A percentile compares a stretch with the other conserved stretches of the same genome.
Evolutionary conservation across 805 yeast genomes (phyloP).

Genomic region (Wickerhamiella alocasiicola): DNA sequence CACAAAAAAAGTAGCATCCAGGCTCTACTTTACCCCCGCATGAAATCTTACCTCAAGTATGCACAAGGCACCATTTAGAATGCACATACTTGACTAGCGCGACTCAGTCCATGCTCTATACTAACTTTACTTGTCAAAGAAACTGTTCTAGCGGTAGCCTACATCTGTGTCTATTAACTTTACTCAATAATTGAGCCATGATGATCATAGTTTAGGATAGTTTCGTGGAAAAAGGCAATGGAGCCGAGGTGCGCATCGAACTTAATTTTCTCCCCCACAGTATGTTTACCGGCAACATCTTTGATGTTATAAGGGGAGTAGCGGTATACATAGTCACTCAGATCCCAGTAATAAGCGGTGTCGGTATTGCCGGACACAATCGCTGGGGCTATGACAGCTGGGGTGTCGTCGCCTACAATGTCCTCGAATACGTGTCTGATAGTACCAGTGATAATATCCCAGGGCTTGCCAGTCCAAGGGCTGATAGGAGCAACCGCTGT

Average conservation of each 20-base stretch:
- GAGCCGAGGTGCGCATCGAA: conserved; percentile 4
- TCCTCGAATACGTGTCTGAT: conserved; percentile 53
- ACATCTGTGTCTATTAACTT: too few relatives aligned
- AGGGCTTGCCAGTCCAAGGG: conserved; percentile 32
- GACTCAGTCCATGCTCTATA: too few relatives aligned
- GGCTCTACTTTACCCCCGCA: too few relatives aligned
- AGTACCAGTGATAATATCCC: conserved; percentile 52
- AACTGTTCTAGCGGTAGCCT: too few relatives aligned
- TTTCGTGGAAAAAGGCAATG: conserved; percentile 7
- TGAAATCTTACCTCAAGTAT: too few relatives aligned
- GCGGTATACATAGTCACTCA: conserved; percentile 49
- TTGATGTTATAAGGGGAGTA: conserved; percentile 34
- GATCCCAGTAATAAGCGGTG: conserved; percentile 51
- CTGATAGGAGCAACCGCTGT: conserved; percentile 45
- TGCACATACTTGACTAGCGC: too few relatives aligned
- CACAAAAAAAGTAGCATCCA: too few relatives aligned
- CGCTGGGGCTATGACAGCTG: conserved; percentile 40
- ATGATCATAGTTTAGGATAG: conserved; percentile 16
- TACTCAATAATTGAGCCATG: too few relatives aligned
- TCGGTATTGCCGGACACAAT: conserved; percentile 64
- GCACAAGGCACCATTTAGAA: too few relatives aligned
- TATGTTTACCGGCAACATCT: conserved; percentile 17
- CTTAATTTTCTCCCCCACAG: conserved; percentile 1
- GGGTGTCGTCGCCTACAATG: conserved; percentile 27
- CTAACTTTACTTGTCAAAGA: too few relatives aligned